A percentile compares a stretch with the other conserved stretches of the same genome.
phyloP scores from a whole-genome alignment of 257 asterid species.

The Linderniella brevidens region DNA sequence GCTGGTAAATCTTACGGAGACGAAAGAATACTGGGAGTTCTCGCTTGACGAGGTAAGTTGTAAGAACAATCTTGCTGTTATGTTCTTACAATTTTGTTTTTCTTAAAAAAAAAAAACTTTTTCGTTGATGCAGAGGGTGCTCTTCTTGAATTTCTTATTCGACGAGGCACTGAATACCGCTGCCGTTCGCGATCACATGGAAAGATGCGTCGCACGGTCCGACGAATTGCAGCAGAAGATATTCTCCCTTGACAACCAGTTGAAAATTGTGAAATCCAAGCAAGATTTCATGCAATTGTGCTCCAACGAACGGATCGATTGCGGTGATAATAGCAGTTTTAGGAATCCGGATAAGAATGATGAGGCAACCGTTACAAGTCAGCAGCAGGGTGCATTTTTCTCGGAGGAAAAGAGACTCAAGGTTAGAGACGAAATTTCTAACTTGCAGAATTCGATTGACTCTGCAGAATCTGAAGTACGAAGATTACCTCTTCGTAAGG shows the following conservation, averaged over 20 bases:
- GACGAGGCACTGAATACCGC: conserved; percentile 67
- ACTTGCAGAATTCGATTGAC: conserved; percentile 42
- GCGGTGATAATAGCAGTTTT: too few relatives aligned
- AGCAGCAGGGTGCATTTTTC: conserved; percentile 16
- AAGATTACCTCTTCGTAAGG: conserved; percentile 52
- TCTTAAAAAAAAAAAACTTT: too few relatives aligned
- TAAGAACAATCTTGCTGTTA: conserved; percentile 2
- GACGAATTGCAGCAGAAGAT: conserved; percentile 67
- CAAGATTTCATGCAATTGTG: conserved; percentile 21
- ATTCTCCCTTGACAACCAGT: conserved; percentile 46
- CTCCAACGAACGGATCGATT: too few relatives aligned
- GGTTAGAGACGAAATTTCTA: conserved; percentile 34
- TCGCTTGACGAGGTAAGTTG: conserved; percentile 60
- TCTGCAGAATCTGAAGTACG: conserved; percentile 42
- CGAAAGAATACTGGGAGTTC: conserved; percentile 69
- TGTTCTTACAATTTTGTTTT: conserved; percentile 8
- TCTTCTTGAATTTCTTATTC: conserved; percentile 71
- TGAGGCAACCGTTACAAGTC: conserved; percentile 12
- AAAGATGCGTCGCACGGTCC: conserved; percentile 42
- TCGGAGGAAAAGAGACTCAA: conserved; percentile 19
- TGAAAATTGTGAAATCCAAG: conserved; percentile 38
- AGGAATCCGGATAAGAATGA: conserved; percentile 7
- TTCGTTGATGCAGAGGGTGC: conserved; percentile 63
- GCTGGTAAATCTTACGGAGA: conserved; percentile 50
- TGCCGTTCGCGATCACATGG: conserved; percentile 58